Base-by-base conservation (phyloP, 169 alveolate species). In the Perkinsus chesapeaki region DNA sequence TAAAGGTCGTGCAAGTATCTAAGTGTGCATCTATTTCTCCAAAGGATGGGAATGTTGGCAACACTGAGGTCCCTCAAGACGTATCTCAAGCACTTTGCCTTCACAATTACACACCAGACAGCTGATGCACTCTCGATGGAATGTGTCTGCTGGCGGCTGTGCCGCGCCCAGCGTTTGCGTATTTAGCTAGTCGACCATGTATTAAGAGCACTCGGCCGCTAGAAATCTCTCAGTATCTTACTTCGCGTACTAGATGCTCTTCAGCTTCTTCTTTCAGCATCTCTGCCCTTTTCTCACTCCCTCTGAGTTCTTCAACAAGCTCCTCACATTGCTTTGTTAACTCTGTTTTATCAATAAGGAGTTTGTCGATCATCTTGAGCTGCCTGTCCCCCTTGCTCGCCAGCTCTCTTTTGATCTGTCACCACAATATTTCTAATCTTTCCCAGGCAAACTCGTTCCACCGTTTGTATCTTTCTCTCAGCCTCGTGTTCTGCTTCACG, bases 161-260 rank as follows among this genome's bases (percentile, higher is more conserved):
- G n/a, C n/a, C n/a, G n/a, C n/a, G n/a, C n/a, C n/a, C n/a, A n/a
- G 95, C 95, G 16, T 5, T 16, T 16, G 23, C 60, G 5, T 60
- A 34, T 27, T 7, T 12, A 60, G 3, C 82, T 23, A 0, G 1
- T 20, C 82, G 82, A 23, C 82, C 31, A 7, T 34, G 12, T 27
- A 1, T 5, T 12, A 3, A 5, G 82, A 60, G 82, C 82, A 7
- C 82, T 60, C 82, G 60, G n/a, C n/a, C n/a, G n/a, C n/a, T n/a
- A n/a, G n/a, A n/a, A n/a, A n/a, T n/a, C n/a, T n/a, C n/a, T n/a
- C n/a, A n/a, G n/a, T n/a, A n/a, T 43, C 60, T 43, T 43, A 34
- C 82, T 34, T 60, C 82, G 82, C 82, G 82, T 60, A 60, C 27
- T 34, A 60, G 27, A 16, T 60, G 82, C 82, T 60, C 31, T 23